phyloP scores from a whole-genome alignment of 2,329 filamentous ascomycete species.

The Stromatinia cepivora region DNA sequence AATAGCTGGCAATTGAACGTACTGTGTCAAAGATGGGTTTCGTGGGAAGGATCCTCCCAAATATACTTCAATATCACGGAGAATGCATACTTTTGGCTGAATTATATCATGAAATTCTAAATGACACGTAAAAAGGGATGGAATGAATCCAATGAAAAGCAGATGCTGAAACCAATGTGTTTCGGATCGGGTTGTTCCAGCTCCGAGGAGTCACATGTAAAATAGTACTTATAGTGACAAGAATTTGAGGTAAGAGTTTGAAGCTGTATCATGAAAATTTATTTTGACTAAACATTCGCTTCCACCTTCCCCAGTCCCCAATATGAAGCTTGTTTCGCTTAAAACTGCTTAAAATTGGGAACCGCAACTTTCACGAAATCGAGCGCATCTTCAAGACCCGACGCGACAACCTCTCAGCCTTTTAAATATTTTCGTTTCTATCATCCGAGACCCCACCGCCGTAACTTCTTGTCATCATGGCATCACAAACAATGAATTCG shows the following conservation, averaged over 20 bases:
- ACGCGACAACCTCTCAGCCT: conserved; percentile 22
- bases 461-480: conserved; percentile 45
- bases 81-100: background rate
- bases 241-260: background rate
- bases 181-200: conserved; percentile 18
- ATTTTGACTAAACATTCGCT: background rate
- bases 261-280: background rate
- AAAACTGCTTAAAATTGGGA: conserved; percentile 9
- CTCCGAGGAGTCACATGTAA: conserved; percentile 15
- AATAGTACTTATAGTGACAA: background rate
- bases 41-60: background rate
- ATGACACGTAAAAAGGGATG: conserved; percentile 5
- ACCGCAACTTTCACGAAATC: conserved; percentile 10
- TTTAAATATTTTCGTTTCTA: background rate
- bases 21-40: background rate
- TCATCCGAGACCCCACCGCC: background rate
- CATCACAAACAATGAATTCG: conserved; percentile 58
- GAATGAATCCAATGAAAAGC: background rate
- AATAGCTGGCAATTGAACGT: background rate
- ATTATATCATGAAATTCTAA: background rate
- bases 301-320: conserved; percentile 17
- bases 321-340: conserved; percentile 2
- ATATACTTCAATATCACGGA: background rate
- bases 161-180: background rate
- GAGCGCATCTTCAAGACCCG: conserved; percentile 19